phyloP scores from a whole-genome alignment of 495 filamentous ascomycete species.

The Aspergillus sparsus region DNA sequence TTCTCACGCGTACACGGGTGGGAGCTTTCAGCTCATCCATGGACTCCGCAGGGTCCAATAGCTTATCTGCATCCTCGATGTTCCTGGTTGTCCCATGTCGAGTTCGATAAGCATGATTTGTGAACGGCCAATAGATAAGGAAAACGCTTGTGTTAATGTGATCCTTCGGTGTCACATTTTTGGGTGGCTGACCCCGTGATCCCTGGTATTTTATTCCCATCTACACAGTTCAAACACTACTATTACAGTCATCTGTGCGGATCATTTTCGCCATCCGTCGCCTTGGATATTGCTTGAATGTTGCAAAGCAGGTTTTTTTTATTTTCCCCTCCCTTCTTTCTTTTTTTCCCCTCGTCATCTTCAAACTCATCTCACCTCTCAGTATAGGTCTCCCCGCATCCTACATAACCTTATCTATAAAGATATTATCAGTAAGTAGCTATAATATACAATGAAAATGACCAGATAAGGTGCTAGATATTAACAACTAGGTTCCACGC shows the following conservation, averaged over 20 bases:
- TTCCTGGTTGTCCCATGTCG: not conserved
- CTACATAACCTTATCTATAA: too few relatives aligned
- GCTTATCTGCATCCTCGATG: not conserved
- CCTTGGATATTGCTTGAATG: not conserved
- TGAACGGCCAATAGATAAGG: not conserved
- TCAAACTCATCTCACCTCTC: too few relatives aligned
- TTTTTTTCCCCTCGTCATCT: too few relatives aligned
- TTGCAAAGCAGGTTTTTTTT: not conserved
- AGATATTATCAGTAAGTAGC: too few relatives aligned
- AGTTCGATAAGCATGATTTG: slow-evolving; percentile 7
- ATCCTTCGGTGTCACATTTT: slow-evolving; percentile 12
- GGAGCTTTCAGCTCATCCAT: too few relatives aligned
- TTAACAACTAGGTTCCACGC: too few relatives aligned
- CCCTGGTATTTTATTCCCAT: not conserved
- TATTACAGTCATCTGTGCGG: not conserved
- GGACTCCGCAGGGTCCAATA: not conserved
- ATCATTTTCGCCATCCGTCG: not conserved
- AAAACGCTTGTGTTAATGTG: not conserved
- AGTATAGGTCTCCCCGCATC: too few relatives aligned
- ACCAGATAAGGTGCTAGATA: too few relatives aligned
- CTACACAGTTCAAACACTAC: too few relatives aligned
- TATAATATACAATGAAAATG: too few relatives aligned
- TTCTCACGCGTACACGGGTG: too few relatives aligned
- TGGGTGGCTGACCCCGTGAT: slow-evolving; percentile 8
- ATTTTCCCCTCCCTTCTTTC: not conserved